Conservation (phyloP, 495 filamentous ascomycete genomes). For the Daldinia decipiens region DNA sequence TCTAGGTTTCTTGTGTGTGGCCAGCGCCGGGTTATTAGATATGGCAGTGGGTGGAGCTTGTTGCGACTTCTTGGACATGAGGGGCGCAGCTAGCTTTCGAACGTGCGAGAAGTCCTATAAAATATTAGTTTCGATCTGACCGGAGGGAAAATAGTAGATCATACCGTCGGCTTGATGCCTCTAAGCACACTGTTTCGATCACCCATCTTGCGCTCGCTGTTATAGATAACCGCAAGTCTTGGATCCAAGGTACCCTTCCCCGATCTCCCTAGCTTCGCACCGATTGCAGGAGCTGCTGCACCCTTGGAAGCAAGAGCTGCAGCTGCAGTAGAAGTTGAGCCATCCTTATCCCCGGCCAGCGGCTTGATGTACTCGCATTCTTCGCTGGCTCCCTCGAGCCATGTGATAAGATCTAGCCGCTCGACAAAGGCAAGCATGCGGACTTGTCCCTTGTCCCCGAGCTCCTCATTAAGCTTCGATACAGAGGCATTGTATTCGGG, state of each 20-base stretch:
- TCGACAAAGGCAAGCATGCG: slow-evolving; percentile 90
- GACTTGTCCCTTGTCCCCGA: slow-evolving; percentile 70
- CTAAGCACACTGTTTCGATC: slow-evolving; percentile 89
- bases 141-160: slow-evolving; percentile 42
- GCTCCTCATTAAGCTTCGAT: slow-evolving; percentile 80
- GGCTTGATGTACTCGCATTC: slow-evolving; percentile 92
- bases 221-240: slow-evolving; percentile 85
- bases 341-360: slow-evolving; percentile 70
- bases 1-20: slow-evolving; percentile 63
- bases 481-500: slow-evolving; percentile 89
- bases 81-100: slow-evolving; percentile 82
- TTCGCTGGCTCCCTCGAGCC: slow-evolving; percentile 88
- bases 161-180: slow-evolving; percentile 89
- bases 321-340: slow-evolving; percentile 57
- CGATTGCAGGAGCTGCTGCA: slow-evolving; percentile 61
- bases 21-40: slow-evolving; percentile 51
- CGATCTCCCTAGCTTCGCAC: slow-evolving; percentile 54
- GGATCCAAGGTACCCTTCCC: slow-evolving; percentile 77
- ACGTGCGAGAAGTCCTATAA: slow-evolving; percentile 92
- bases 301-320: slow-evolving; percentile 60
- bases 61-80: slow-evolving; percentile 72
- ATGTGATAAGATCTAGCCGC: slow-evolving; percentile 87
- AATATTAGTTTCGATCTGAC: slow-evolving; percentile 20
- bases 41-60: slow-evolving; percentile 48
- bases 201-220: slow-evolving; percentile 87